A percentile compares a stretch with the other conserved stretches of the same genome.
phyloP scores from a whole-genome alignment of 805 yeast genomes.

The Wickerhamomyces canadensis region DNA sequence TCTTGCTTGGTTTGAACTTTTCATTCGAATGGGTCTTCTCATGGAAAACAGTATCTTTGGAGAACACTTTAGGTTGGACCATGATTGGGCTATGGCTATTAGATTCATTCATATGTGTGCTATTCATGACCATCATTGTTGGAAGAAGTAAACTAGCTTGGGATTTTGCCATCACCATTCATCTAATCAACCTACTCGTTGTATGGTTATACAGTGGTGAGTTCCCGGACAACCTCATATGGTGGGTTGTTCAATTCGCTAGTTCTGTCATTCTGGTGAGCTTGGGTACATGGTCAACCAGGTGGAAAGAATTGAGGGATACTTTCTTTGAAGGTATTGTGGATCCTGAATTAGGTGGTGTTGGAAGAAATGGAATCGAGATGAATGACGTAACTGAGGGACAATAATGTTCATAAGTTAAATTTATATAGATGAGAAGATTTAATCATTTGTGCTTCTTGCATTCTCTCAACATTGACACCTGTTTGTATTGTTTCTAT shows the following conservation, averaged over 20 bases:
- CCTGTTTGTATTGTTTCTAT: conserved; percentile 3
- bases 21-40: conserved; percentile 68
- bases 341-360: conserved; percentile 47
- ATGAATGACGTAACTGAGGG: conserved; percentile 14
- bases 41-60: conserved; percentile 69
- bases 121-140: conserved; percentile 79
- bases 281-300: conserved; percentile 82
- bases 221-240: conserved; percentile 65
- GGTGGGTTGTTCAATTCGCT: conserved; percentile 79
- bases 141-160: conserved; percentile 92
- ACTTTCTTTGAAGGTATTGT: conserved; percentile 84
- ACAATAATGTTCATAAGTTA: not conserved
- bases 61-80: conserved; percentile 76
- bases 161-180: conserved; percentile 95
- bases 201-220: conserved; percentile 59
- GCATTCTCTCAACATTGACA: conserved; percentile 12
- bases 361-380: conserved; percentile 15
- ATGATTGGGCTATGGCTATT: conserved; percentile 73
- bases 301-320: conserved; percentile 87
- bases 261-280: conserved; percentile 67
- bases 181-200: conserved; percentile 67
- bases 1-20: conserved; percentile 67
- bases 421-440: too few species aligned
- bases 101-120: conserved; percentile 76
- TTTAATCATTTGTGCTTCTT: not conserved